Base-by-base conservation (phyloP, 345 rosid genomes). In the Pistacia atlantica region DNA sequence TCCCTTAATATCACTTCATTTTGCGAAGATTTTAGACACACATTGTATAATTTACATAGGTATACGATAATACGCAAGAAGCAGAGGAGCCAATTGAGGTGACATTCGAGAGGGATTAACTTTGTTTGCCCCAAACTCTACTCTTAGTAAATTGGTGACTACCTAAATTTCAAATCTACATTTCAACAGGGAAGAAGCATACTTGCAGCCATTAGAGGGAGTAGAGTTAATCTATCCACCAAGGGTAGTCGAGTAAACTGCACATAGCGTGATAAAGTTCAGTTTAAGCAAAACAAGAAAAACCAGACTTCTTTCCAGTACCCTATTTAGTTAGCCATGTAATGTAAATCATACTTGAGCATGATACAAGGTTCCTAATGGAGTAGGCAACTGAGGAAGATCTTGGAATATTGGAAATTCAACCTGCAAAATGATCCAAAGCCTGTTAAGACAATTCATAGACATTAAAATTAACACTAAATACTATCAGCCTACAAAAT, bases 201-300 rank as follows among this genome's bases (percentile, higher is more conserved):
- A 81, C 93, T 91, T 77, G 93, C 89, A 78, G 93, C 86, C 87
- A 88, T 80, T 71, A 89, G 82, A 60, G 92, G 87, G 62, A 89
- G 83, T 14, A 84, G 82, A 25, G 92, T 81, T 68, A 87, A 80
- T 73, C 89, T 82, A 35, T 89, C 90, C 62, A 84, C 79, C 75
- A 86, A 69, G 1, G 88, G 83, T 45, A 88, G 77, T 73, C 81
- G 81, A 74, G 76, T 54, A 76, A 87, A 91, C 92, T 89, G 87
- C 81, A 72, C 1, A 74, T 13, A 37, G 61, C 70, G 73, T 2
- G 38, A 57, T 5, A n/a, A 45, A 60, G 68, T 55, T 80, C 51
- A 56, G 45, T 45, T 14, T 20, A 67, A 69, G 46, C 33, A 22
- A 77, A 49, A 61, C 59, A 20, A 8, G 46, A 35, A 42, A 42